Base-by-base conservation (phyloP, 2,329 filamentous ascomycete species). In the Aspergillus floridensis region DNA sequence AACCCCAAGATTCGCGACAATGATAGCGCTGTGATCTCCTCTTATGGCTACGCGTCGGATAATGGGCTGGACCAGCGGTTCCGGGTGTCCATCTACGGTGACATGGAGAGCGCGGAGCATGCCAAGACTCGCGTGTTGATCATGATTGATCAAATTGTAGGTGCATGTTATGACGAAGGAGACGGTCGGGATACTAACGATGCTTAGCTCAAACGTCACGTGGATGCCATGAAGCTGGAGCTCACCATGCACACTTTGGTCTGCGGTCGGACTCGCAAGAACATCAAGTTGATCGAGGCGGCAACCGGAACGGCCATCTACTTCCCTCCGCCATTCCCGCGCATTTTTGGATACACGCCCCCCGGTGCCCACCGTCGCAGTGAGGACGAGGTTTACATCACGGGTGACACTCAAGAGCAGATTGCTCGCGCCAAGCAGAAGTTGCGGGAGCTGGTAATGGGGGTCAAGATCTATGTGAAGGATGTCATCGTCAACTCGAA, bases 231-330 rank as follows among this genome's bases (percentile, higher is more conserved):
- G 70, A 90, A 90, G 71, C 83, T 96, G 60, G 93, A 97, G 67
- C 80, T 93, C 53, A 91, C 92, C 26, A 85, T 96, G 73, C 95
- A 99, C 74, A 95, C 92, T 59, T 83, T 97, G 57, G 88, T 98
- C 53, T 97, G 93, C 74, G 95, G 95, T 52, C 90, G 95, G 52
- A 93, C 93, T 67, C 86, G 95, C 67, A 96, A 96, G 81, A 97
- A 97, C 75, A 96, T 99, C 80, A 98, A 98, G 80, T 81, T 95
- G 69, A 97, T 99, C 71, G 95, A 99, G 77, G 96, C 95, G 14
- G 87, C 90, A 29, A 98, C 95, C 14, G 92, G 93, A 69, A 98
- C 95, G 8, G 93, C 95, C 64, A 98, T 99, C 69, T 99, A 99
- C 79, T 98, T 99, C 72, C 95, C 95, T 29, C 92, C 93, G 7